Base-by-base conservation (phyloP, 176 grass and related monocot genomes). In the Paspalum vaginatum region DNA sequence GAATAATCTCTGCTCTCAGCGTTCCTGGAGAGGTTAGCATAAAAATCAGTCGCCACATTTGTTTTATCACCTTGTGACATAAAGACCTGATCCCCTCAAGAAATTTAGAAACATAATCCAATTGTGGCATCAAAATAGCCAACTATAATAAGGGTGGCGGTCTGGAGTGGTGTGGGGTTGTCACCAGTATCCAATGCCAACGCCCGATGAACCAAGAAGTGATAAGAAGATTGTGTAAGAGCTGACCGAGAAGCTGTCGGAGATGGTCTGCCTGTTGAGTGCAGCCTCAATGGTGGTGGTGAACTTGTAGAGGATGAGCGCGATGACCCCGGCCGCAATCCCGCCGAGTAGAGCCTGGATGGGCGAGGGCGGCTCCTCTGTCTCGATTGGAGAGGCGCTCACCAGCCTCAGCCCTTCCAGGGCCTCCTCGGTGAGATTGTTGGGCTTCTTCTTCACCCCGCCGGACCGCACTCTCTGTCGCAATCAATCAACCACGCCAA, bases 241-340 rank as follows among this genome's bases (percentile, higher is more conserved):
- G 74, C 90, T 81, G 55, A 98, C 92, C 86, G 95, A 98, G 85
- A 95, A 95, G 68, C 78, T 98, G 89, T 95, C 84, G 2, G 92
- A 89, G 25, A 98, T 87, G 42, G 81, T 65, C 80, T 98, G 92
- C 37, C 88, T 85, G 88, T 90, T 98, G 17, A 98, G 85, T 32
- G 95, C 12, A 61, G 88, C 80, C 70, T 98, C 92, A n/a, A 98
- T 79, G 39, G 92, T 98, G 68, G 70, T 82, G 12, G 90, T 58
- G 84, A 98, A 98, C 77, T 95, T 98, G 86, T 94, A 98, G 2
- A 98, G 86, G 77, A 94, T 92, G 38, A 98, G 17, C 32, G 90
- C 88, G 40, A 98, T 91, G 44, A 87, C 92, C 56, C 90, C 95
- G 2, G 92, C 95, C 8, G 95, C 92, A 76, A 98, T 79, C 41